Percentiles rank a stretch among this genome's conserved stretches.
Evolutionary conservation across 768 basidiomycete genomes (phyloP).

Genomic region (Punctularia strigosozonata): DNA sequence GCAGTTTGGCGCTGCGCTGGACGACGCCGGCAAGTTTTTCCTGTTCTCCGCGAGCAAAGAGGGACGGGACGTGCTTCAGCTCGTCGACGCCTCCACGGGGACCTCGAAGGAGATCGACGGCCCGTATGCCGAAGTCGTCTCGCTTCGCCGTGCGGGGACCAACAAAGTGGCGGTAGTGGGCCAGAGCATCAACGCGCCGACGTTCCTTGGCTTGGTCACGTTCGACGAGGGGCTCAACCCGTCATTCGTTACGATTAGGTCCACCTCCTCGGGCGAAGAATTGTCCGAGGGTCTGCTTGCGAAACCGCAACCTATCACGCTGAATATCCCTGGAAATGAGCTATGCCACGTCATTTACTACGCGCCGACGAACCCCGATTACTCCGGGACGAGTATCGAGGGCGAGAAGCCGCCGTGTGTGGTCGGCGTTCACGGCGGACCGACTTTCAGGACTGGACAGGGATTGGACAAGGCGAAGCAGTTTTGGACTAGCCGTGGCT

Average conservation of each 20-base stretch:
- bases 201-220: slow-evolving; percentile 25
- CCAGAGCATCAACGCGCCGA: slow-evolving; percentile 24
- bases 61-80: slow-evolving; percentile 24
- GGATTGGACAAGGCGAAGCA: slow-evolving; percentile 42
- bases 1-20: slow-evolving; percentile 35
- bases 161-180: slow-evolving; percentile 31
- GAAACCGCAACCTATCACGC: slow-evolving; percentile 32
- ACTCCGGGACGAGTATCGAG: slow-evolving; percentile 29
- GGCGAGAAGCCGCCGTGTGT: slow-evolving; percentile 61
- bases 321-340: slow-evolving; percentile 23
- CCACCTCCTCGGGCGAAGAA: slow-evolving; percentile 13
- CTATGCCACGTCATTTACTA: slow-evolving; percentile 56
- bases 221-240: slow-evolving; percentile 11
- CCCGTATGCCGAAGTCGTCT: slow-evolving; percentile 30
- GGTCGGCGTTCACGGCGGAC: slow-evolving; percentile 60
- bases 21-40: slow-evolving; percentile 18
- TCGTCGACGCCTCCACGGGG: slow-evolving; percentile 15
- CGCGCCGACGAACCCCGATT: slow-evolving; percentile 53
- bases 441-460: slow-evolving; percentile 37
- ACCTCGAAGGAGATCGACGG: slow-evolving; percentile 21
- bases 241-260: slow-evolving; percentile 13
- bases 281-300: slow-evolving; percentile 27
- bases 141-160: slow-evolving; percentile 23
- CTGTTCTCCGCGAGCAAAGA: slow-evolving; percentile 21
- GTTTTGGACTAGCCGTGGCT: slow-evolving; percentile 62